phyloP scores from a whole-genome alignment of 2,329 filamentous ascomycete genomes.

The Colletotrichum sp. region DNA sequence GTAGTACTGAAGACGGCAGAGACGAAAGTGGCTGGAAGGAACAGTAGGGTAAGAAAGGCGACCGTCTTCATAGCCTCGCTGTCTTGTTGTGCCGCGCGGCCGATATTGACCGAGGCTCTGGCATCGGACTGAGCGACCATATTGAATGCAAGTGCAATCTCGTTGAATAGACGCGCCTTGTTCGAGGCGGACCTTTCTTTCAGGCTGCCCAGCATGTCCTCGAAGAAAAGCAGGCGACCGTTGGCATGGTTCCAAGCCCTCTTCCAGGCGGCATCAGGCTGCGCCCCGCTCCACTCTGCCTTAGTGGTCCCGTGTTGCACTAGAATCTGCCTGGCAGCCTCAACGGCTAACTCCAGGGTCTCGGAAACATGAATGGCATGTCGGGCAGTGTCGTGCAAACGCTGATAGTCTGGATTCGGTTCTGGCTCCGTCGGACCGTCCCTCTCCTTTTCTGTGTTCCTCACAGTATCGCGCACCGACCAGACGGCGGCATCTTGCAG shows the following conservation, averaged over 20 bases:
- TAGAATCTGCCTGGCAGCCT: constrained; percentile 35
- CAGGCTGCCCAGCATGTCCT: constrained; percentile 37
- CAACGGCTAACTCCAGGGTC: constrained; percentile 38
- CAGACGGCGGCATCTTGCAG: constrained; percentile 42
- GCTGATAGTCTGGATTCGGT: constrained; percentile 35
- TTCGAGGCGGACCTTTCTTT: constrained; percentile 40
- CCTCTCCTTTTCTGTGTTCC: constrained; percentile 33
- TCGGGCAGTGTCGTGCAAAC: constrained; percentile 44
- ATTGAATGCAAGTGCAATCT: constrained; percentile 59
- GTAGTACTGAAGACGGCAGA: constrained; percentile 51
- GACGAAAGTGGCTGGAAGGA: constrained; percentile 56
- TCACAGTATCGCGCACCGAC: constrained; percentile 38
- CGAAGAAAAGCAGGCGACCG: constrained; percentile 33
- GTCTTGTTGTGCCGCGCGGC: constrained; percentile 44
- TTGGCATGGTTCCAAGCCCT: constrained; percentile 26
- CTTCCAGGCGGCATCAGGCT: neutral
- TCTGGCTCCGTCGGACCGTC: neutral
- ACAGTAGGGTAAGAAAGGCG: constrained; percentile 50
- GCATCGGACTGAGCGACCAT: constrained; percentile 46
- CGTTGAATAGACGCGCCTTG: constrained; percentile 51
- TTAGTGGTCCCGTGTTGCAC: constrained; percentile 30
- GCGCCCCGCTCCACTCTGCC: neutral
- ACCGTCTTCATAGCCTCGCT: constrained; percentile 57
- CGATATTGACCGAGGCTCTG: constrained; percentile 40
- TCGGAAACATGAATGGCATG: constrained; percentile 50